These are phyloP conservation scores for Pyrenophora graminea DNA, from an alignment of 2,329 filamentous ascomycete species.

Conservation along the genomic window DNA sequence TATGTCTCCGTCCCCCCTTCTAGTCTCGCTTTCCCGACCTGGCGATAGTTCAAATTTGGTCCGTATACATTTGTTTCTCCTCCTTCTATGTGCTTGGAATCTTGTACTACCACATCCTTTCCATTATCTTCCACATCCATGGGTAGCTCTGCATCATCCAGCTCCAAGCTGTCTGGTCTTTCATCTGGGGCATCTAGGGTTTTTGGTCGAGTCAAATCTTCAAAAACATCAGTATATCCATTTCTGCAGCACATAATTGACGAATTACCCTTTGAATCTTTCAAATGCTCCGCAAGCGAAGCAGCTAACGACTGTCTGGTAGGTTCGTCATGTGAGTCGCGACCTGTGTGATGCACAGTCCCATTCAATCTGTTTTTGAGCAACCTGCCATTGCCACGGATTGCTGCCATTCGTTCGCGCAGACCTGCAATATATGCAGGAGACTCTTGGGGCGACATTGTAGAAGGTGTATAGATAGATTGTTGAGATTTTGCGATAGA, in stretches of 20 bases:
- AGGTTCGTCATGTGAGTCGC: neutral
- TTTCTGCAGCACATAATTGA: neutral
- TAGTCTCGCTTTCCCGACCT: neutral
- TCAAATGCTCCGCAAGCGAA: neutral
- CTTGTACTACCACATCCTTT: neutral
- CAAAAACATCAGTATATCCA: neutral
- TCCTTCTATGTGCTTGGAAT: neutral
- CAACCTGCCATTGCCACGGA: neutral
- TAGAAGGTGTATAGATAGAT: neutral
- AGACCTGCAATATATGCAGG: neutral
- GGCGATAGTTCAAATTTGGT: neutral
- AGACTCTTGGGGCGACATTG: slow-evolving; percentile 1
- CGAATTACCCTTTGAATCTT: neutral
- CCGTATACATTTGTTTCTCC: neutral
- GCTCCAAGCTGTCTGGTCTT: neutral
- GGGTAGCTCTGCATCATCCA: neutral
- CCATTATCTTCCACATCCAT: neutral
- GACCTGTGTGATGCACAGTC: neutral
- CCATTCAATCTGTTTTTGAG: neutral
- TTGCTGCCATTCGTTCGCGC: slow-evolving; percentile 1
- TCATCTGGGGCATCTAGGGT: neutral
- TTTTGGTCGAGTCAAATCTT: neutral
- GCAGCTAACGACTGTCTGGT: neutral
- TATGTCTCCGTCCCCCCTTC: slow-evolving; percentile 2
- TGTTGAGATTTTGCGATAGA: no score